phyloP scores from a whole-genome alignment of 1,139 yeast genomes.

The Lizanozyma gosingica region DNA sequence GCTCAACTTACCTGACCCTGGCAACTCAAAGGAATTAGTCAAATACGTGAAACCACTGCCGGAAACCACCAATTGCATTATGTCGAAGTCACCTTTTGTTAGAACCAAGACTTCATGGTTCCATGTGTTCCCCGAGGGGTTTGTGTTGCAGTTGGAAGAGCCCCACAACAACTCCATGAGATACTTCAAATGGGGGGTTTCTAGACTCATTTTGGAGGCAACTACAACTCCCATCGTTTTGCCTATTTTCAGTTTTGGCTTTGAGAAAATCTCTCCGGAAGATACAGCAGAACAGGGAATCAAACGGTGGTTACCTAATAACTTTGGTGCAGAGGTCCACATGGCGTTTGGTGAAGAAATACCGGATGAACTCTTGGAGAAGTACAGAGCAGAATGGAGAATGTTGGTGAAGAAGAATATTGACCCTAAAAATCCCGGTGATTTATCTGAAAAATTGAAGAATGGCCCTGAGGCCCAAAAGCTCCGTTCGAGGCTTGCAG shows the following conservation, averaged over 20 bases:
- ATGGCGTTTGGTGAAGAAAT: constrained; percentile 69
- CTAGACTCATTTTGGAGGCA: constrained; percentile 74
- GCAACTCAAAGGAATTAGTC: constrained; percentile 13
- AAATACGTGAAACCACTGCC: constrained; percentile 21
- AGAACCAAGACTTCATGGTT: constrained; percentile 76
- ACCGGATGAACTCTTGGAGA: constrained; percentile 49
- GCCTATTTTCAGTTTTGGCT: constrained; percentile 84
- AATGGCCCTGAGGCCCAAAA: constrained; percentile 54
- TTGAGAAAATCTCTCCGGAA: constrained; percentile 85
- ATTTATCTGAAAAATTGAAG: constrained; percentile 53
- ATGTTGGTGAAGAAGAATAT: constrained; percentile 45
- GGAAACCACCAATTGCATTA: constrained; percentile 22
- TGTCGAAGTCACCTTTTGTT: constrained; percentile 38
- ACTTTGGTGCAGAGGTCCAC: constrained; percentile 58
- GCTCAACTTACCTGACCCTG: constrained; percentile 3
- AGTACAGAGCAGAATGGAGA: constrained; percentile 62
- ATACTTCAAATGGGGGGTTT: constrained; percentile 93
- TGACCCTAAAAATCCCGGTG: constrained; percentile 43
- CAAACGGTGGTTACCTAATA: constrained; percentile 53
- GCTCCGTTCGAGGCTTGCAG: constrained; percentile 65
- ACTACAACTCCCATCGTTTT: constrained; percentile 78
- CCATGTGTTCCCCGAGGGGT: constrained; percentile 93
- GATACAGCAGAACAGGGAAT: constrained; percentile 45
- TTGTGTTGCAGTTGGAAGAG: constrained; percentile 74
- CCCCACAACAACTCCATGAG: constrained; percentile 83